Evolutionary conservation across 2,329 filamentous ascomycete species (phyloP), one percentile per base, ranked within the genome.

Genomic region (Penicillium sp.): DNA sequence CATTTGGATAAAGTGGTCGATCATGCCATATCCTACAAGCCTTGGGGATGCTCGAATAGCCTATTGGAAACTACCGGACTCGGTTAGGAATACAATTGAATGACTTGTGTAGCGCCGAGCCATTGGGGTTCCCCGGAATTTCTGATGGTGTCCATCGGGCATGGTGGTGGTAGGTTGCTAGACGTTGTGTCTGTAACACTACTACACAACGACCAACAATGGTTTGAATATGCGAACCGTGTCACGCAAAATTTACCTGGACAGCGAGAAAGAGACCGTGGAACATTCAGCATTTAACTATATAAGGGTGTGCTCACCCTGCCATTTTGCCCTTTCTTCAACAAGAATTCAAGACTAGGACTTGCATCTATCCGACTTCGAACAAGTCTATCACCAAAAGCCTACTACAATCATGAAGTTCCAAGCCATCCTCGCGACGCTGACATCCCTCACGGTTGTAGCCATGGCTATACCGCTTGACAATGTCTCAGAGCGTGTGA

Each of bases 371-470:
- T 17, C 43, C 12, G 2, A 25, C 22, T n/a, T n/a, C 43, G 31
- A 15, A 31, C 15, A n/a, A 15, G 43, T n/a, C 14, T n/a, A 28
- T 5, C 22, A 15, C 5, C 25, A 45, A 2, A 12, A 47, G 6
- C 3, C 15, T 31, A 47, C 11, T 31, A 10, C 34, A 54, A 61
- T 58, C 5, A 65, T 65, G 63, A 61, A 63, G 54, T 53, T 54
- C 20, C 57, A 59, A 34, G 25, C 38, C n/a, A 25, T 58, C 31
- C 35, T 62, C 37, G 58, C 43, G 12, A 43, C 60, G 49, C 50
- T 65, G 20, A 28, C 55, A 25, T 52, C 60, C 35, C 37, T 61
- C 12, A 42, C 47, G 25, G 56, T 49, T 10, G 58, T 54, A 25
- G 49, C 56, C 17, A 51, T 60, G 14, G 63, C 61, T 17, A 42